Evolutionary conservation across 1,139 yeast species (phyloP).

Genomic region (Arxiozyma slooffiae): DNA sequence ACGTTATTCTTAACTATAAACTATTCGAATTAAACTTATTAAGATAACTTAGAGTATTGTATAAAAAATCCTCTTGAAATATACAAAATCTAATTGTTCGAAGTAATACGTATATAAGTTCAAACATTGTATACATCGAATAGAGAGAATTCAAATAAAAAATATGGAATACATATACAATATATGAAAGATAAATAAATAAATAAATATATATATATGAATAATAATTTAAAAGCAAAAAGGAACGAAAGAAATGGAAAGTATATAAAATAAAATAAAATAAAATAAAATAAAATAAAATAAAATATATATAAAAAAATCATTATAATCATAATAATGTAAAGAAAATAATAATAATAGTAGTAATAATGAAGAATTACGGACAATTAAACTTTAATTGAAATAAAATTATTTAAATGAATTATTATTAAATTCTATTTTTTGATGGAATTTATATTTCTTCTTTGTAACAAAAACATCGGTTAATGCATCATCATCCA

Average conservation of each 20-base stretch:
- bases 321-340: no score
- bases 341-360: background rate
- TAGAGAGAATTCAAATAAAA: no score
- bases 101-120: background rate
- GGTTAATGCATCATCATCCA: conserved; percentile 86
- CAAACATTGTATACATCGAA: background rate
- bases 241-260: background rate
- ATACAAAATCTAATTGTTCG: background rate
- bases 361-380: no score
- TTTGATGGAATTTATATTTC: conserved; percentile 24
- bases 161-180: no score
- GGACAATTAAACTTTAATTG: no score
- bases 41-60: background rate
- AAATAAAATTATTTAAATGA: background rate
- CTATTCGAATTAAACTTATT: background rate
- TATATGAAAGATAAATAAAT: no score
- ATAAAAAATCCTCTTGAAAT: no score
- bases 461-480: conserved; percentile 39
- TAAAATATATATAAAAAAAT: no score
- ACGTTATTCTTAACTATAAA: background rate
- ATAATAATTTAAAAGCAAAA: no score
- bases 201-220: no score
- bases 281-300: no score
- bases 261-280: no score
- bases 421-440: conserved; percentile 7